phyloP scores from a whole-genome alignment of 2,329 filamentous ascomycete genomes.

The Aureobasidium sp. region DNA sequence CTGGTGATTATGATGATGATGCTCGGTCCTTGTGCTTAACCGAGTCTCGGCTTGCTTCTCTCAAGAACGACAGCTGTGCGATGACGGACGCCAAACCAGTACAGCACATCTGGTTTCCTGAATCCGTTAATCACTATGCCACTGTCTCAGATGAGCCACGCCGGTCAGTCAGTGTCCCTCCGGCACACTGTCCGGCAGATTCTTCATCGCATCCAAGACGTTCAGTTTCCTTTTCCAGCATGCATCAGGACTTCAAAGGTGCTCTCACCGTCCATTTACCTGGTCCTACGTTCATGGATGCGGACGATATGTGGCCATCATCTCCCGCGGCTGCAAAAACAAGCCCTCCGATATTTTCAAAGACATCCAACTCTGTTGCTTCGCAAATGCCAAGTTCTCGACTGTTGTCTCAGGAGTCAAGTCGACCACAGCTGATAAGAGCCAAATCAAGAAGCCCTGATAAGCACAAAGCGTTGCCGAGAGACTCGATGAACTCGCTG shows the following conservation, averaged over 20 bases:
- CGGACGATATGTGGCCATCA: neutral
- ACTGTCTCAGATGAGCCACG: neutral
- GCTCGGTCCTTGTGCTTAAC: conserved; percentile 8
- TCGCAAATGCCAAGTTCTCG: neutral
- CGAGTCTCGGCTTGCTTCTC: conserved; percentile 5
- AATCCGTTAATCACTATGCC: neutral
- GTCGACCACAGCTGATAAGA: neutral
- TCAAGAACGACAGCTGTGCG: neutral
- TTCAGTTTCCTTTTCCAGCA: neutral
- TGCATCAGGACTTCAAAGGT: neutral
- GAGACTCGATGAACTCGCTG: conserved; percentile 20
- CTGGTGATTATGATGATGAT: conserved; percentile 9
- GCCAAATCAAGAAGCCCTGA: neutral
- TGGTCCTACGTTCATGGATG: neutral
- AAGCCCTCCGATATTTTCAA: too few relatives aligned
- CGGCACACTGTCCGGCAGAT: neutral
- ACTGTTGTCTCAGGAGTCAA: neutral
- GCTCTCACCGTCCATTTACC: neutral
- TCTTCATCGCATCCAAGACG: neutral
- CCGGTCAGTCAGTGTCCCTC: neutral
- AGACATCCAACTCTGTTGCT: neutral
- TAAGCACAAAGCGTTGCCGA: neutral
- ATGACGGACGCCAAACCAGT: neutral
- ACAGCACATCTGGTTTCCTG: too few relatives aligned
- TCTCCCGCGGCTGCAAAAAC: neutral